Percentiles rank a stretch among this genome's conserved stretches.
Evolutionary conservation across 768 basidiomycete genomes (phyloP).

Genomic region (Pleurotus sapidus): DNA sequence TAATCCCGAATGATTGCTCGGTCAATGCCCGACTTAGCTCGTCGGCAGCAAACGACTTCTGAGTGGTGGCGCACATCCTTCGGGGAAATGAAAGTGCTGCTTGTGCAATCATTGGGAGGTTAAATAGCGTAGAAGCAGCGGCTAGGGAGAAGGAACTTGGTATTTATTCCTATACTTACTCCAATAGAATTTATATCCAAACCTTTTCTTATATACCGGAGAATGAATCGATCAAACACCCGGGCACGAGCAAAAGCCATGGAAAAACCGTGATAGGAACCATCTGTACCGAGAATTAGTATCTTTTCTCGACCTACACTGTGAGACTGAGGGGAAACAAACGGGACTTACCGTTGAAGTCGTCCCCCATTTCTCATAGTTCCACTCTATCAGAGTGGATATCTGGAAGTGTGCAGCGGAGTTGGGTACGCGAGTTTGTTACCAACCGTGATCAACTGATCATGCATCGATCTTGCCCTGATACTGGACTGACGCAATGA

Average conservation of each 20-base stretch:
- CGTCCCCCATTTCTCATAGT: conserved; percentile 9
- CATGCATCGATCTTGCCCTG: conserved; percentile 3
- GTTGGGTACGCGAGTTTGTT: conserved; percentile 6
- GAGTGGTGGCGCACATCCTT: conserved; percentile 13
- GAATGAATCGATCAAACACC: conserved; percentile 7
- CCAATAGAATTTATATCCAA: conserved; percentile 2
- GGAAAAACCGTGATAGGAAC: conserved; percentile 10
- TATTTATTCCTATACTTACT: neutral
- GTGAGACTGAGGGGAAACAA: conserved; percentile 5
- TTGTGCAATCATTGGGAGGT: neutral
- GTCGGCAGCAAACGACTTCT: conserved; percentile 34
- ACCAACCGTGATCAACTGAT: conserved; percentile 3
- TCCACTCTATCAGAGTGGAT: conserved; percentile 7
- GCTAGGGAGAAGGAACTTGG: conserved; percentile 2
- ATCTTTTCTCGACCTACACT: conserved; percentile 1
- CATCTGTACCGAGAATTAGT: conserved; percentile 6
- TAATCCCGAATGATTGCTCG: conserved; percentile 59
- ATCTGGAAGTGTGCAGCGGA: conserved; percentile 3
- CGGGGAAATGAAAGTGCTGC: neutral
- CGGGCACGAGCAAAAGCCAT: conserved; percentile 8
- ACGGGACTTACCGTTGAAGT: conserved; percentile 7
- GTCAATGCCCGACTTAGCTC: conserved; percentile 54
- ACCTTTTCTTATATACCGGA: conserved; percentile 7
- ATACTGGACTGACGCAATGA: neutral
- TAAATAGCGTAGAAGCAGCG: conserved; percentile 1